Percentiles rank a stretch among this genome's conserved stretches.
Evolutionary conservation across 345 rosid genomes (phyloP).

Genomic region (Bruguiera gymnorhiza): DNA sequence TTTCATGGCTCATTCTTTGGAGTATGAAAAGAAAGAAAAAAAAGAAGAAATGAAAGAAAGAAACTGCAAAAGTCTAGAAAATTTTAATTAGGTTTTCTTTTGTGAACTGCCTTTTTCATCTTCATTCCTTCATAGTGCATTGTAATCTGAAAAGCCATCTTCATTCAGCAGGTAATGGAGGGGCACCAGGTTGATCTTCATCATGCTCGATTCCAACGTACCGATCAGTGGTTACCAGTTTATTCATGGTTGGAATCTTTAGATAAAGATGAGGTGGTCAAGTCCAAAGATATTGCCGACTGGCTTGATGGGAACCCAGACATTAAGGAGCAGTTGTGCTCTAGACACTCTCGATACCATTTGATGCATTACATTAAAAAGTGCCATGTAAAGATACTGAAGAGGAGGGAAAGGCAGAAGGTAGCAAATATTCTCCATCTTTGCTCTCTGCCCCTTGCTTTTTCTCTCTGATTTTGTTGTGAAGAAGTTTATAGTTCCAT

Average conservation of each 20-base stretch:
- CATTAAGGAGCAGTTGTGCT: slow-evolving; percentile 59
- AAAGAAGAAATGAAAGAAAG: too few species aligned
- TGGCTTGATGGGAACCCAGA: slow-evolving; percentile 73
- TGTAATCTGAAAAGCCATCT: not conserved
- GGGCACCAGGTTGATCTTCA: slow-evolving; percentile 41
- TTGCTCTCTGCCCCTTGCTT: not conserved
- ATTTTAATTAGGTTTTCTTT: too few species aligned
- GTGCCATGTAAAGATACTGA: slow-evolving; percentile 89
- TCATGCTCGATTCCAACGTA: slow-evolving; percentile 82
- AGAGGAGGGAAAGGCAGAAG: slow-evolving; percentile 76
- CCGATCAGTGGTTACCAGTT: slow-evolving; percentile 85
- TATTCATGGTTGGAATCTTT: slow-evolving; percentile 88
- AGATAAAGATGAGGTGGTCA: slow-evolving; percentile 69
- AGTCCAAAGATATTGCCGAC: slow-evolving; percentile 77
- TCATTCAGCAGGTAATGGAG: slow-evolving; percentile 22
- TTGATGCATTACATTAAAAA: slow-evolving; percentile 94
- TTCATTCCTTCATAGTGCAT: not conserved
- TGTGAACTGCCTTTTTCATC: not conserved
- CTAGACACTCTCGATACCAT: slow-evolving; percentile 86
- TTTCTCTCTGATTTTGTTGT: not conserved
- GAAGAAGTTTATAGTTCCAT: not conserved
- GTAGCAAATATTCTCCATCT: not conserved
- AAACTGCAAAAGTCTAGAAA: too few species aligned
- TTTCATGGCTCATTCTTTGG: too few species aligned
- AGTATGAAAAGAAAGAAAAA: too few species aligned